Conservation (phyloP, 345 rosid species). For the Durio zibethinus region DNA sequence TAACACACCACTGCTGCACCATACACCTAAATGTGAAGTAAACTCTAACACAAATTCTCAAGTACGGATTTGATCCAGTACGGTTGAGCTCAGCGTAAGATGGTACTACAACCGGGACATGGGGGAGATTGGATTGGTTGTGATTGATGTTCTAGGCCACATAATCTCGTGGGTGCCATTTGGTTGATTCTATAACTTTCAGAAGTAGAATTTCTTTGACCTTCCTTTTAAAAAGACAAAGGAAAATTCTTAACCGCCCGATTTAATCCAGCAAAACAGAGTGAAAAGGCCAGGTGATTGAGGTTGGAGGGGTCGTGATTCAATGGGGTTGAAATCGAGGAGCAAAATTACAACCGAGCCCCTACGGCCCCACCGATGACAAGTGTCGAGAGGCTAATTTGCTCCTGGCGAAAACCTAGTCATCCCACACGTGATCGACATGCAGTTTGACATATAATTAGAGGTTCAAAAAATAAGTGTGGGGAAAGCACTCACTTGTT, state of each 20-base stretch:
- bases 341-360: not conserved
- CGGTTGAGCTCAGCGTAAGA: not conserved
- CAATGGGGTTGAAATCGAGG: not conserved
- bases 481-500: slow-evolving; percentile 52
- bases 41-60: not conserved
- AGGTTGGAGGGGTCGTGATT: not conserved
- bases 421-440: slow-evolving; percentile 33
- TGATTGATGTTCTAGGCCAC: not conserved
- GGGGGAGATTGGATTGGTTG: not conserved
- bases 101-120: not conserved
- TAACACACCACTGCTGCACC: slow-evolving; percentile 1
- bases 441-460: slow-evolving; percentile 5
- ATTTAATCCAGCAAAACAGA: not conserved
- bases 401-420: slow-evolving; percentile 27
- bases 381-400: slow-evolving; percentile 7
- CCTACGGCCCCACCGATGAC: not conserved
- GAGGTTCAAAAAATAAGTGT: not conserved
- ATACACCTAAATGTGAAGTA: slow-evolving; percentile 3
- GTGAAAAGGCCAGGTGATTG: not conserved
- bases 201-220: slow-evolving; percentile 15
- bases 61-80: not conserved
- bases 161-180: slow-evolving; percentile 7
- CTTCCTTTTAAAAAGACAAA: not conserved
- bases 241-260: slow-evolving; percentile 21
- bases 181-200: not conserved